A percentile compares a stretch with the other conserved stretches of the same genome.
These are phyloP conservation scores for Calonectria pseudoreteaudii DNA, from an alignment of 2,329 filamentous ascomycete species.

Conservation along the genomic window DNA sequence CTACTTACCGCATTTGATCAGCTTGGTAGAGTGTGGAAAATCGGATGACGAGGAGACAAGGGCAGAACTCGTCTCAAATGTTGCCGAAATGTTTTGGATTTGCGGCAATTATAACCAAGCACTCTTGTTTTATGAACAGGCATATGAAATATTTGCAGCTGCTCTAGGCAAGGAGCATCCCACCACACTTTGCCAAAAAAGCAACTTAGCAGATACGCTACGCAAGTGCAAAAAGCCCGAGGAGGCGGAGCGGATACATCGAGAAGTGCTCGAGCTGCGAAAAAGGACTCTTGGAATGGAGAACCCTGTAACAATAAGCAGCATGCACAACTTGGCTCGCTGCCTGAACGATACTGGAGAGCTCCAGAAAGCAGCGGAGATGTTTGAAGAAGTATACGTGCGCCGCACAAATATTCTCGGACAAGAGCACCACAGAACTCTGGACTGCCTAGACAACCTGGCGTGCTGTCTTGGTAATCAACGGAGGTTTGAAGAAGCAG, in stretches of 20 bases:
- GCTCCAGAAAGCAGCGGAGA: constrained; percentile 27
- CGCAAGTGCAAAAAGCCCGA: constrained; percentile 11
- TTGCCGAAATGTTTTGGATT: neutral
- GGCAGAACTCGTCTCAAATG: neutral
- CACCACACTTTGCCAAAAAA: neutral
- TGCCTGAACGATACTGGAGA: neutral
- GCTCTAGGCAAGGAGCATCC: neutral
- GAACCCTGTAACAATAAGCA: neutral
- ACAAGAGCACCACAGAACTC: neutral
- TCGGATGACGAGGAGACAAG: neutral
- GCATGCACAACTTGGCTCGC: neutral
- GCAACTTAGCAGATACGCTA: neutral
- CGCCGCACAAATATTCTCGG: neutral
- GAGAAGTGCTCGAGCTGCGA: neutral
- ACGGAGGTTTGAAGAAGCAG: constrained; percentile 26
- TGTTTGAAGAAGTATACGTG: neutral
- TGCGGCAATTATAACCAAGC: constrained; percentile 30
- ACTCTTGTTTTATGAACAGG: neutral
- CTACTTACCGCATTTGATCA: constrained; percentile 39
- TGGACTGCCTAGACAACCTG: neutral
- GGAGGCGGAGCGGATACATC: constrained; percentile 27
- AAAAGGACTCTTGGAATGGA: neutral
- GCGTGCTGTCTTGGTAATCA: neutral
- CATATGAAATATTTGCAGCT: neutral
- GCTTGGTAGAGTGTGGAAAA: constrained; percentile 2